Evolutionary conservation across 2,329 filamentous ascomycete genomes (phyloP).

Genomic region (Colletotrichum sp.): DNA sequence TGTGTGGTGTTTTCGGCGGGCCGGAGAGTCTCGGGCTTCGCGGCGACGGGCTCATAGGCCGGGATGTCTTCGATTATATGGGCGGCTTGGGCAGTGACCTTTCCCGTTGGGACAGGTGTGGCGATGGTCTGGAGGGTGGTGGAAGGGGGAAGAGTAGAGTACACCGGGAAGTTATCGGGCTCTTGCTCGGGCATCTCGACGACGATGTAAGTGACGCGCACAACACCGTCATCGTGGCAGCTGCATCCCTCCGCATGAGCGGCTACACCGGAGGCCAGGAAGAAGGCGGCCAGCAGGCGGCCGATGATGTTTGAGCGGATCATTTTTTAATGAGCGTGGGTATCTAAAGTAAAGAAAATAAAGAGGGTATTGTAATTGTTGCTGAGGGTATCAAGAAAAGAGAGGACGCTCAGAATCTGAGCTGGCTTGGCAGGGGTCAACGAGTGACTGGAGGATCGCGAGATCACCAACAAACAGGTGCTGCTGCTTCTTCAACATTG

Average conservation of each 20-base stretch:
- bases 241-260: constrained; percentile 17
- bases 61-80: constrained; percentile 6
- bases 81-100: neutral
- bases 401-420: constrained; percentile 6
- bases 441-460: neutral
- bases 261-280: constrained; percentile 4
- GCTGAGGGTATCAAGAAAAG: neutral
- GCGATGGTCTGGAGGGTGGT: neutral
- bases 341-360: neutral
- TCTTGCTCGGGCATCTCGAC: constrained; percentile 23
- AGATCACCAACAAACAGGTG: constrained; percentile 5
- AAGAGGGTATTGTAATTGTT: neutral
- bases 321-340: neutral
- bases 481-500: neutral
- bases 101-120: neutral
- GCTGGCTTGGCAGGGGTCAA: neutral
- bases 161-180: neutral
- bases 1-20: constrained; percentile 28
- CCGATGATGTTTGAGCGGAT: neutral
- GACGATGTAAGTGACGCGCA: constrained; percentile 22
- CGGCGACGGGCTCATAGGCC: neutral
- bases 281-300: constrained; percentile 1
- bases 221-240: constrained; percentile 9
- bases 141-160: neutral
- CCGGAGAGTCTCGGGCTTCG: constrained; percentile 26